Percentiles rank a stretch among this genome's conserved stretches.
These are phyloP conservation scores for Zanthoxylum bungeanum DNA, from an alignment of 345 rosid species.

Conservation along the genomic window DNA sequence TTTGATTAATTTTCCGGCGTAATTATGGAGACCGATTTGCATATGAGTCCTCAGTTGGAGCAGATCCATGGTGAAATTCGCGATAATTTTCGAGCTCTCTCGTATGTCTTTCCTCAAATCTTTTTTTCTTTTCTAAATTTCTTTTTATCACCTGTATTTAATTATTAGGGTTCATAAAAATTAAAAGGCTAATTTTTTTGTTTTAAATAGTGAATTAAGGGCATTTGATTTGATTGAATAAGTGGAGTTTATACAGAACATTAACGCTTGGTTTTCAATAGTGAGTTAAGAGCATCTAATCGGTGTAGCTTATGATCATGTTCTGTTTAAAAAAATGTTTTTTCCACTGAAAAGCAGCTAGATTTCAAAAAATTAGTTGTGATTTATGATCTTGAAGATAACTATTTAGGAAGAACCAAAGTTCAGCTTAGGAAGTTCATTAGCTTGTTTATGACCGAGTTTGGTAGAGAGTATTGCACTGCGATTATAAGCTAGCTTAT, in stretches of 20 bases:
- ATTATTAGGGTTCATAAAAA: too few species aligned
- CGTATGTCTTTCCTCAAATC: slow-evolving; percentile 40
- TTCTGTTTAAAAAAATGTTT: not conserved
- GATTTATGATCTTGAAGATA: not conserved
- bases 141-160: not conserved
- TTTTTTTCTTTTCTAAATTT: not conserved
- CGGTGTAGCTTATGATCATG: not conserved
- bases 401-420: not conserved
- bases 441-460: too few species aligned
- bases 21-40: slow-evolving; percentile 56
- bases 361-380: not conserved
- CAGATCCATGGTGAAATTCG: slow-evolving; percentile 98
- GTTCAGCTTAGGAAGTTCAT: not conserved
- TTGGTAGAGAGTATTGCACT: too few species aligned
- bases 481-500: too few species aligned
- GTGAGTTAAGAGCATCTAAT: not conserved
- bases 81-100: slow-evolving; percentile 86
- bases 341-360: not conserved
- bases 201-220: not conserved
- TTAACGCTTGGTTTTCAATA: not conserved
- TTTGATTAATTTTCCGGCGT: slow-evolving; percentile 31
- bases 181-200: too few species aligned
- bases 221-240: not conserved
- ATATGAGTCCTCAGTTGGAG: slow-evolving; percentile 86
- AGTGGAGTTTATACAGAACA: not conserved